Percentiles rank a stretch among this genome's conserved stretches.
Conservation (phyloP, 1,139 yeast genomes). For the Pichia sp. region DNA sequence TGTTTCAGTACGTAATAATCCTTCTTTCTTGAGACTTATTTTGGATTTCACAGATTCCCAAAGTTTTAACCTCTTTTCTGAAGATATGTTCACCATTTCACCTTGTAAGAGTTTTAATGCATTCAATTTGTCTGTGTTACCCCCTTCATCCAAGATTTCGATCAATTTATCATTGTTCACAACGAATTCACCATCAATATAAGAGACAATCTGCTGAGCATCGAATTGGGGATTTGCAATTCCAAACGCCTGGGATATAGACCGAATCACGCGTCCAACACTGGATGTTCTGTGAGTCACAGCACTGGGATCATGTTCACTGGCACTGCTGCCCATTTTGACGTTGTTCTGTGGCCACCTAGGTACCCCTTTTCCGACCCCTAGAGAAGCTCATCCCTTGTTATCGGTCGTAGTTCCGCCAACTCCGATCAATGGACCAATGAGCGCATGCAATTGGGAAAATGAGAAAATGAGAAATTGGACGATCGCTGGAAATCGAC, state of each 20-base stretch:
- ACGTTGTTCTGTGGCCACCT: no score
- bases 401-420: neutral
- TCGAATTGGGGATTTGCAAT: slow-evolving; percentile 8
- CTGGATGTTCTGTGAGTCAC: neutral
- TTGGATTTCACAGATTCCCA: slow-evolving; percentile 72
- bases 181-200: slow-evolving; percentile 48
- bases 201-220: slow-evolving; percentile 7
- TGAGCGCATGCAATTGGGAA: no score
- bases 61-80: slow-evolving; percentile 65
- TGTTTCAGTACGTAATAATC: slow-evolving; percentile 51
- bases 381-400: neutral
- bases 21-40: slow-evolving; percentile 42
- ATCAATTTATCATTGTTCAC: slow-evolving; percentile 44
- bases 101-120: slow-evolving; percentile 54
- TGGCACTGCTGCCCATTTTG: neutral
- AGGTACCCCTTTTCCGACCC: no score
- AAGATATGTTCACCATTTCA: slow-evolving; percentile 50
- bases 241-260: slow-evolving; percentile 16
- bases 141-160: slow-evolving; percentile 39
- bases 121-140: slow-evolving; percentile 40
- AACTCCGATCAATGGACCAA: no score
- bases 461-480: no score
- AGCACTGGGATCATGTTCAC: neutral
- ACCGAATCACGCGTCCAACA: slow-evolving; percentile 12
- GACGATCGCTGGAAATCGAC: no score